A percentile compares a stretch with the other conserved stretches of the same genome.
These are phyloP conservation scores for Leptographium wingfieldii DNA, from an alignment of 2,329 filamentous ascomycete genomes.

Conservation along the genomic window DNA sequence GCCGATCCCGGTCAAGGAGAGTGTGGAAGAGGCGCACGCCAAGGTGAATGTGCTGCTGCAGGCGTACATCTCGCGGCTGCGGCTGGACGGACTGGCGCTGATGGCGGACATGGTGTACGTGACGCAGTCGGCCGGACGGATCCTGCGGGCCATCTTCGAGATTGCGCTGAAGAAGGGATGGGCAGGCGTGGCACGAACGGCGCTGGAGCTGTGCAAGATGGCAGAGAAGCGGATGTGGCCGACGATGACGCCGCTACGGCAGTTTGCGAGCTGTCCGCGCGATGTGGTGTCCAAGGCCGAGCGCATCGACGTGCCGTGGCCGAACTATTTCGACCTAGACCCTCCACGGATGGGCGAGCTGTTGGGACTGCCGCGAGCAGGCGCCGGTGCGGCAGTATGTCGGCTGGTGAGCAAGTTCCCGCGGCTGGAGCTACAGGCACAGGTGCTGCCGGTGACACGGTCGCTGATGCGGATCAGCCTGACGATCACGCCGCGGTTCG, in stretches of 20 bases:
- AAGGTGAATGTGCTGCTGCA: constrained; percentile 98
- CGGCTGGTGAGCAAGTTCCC: constrained; percentile 85
- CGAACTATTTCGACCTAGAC: constrained; percentile 89
- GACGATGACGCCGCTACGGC: constrained; percentile 89
- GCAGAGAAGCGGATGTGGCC: constrained; percentile 99
- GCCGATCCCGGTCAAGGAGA: constrained; percentile 93
- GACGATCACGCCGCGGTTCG: constrained; percentile 85
- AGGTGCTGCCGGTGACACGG: constrained; percentile 87
- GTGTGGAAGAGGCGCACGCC: constrained; percentile 88
- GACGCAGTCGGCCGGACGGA: constrained; percentile 93
- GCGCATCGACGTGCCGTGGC: constrained; percentile 87
- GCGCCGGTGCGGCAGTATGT: constrained; percentile 74
- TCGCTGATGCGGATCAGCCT: constrained; percentile 86
- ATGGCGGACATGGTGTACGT: constrained; percentile 99
- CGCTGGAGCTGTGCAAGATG: constrained; percentile 95
- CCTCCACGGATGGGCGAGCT: constrained; percentile 94
- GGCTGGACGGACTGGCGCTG: constrained; percentile 82
- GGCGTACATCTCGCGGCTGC: constrained; percentile 89
- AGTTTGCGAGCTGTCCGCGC: constrained; percentile 68
- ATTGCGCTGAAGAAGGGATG: constrained; percentile 96
- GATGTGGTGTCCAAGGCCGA: constrained; percentile 90
- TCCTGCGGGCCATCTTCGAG: constrained; percentile 89
- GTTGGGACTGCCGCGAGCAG: constrained; percentile 74
- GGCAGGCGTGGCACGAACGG: constrained; percentile 84
- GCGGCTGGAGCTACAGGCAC: constrained; percentile 80